phyloP scores from a whole-genome alignment of 306 rosid genomes.

The Potentilla sterilis region DNA sequence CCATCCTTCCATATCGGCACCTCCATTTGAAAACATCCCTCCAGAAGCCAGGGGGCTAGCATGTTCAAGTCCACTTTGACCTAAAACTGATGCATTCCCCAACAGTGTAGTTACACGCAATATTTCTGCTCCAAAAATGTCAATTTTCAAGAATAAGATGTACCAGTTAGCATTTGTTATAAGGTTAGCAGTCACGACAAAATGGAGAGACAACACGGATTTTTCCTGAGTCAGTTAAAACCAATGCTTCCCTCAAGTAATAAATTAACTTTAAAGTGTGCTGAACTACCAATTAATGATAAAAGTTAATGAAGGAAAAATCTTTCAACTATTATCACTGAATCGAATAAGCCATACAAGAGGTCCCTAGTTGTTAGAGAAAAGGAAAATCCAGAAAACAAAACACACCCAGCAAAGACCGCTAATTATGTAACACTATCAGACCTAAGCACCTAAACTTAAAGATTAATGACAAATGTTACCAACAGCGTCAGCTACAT shows the following conservation, averaged over 20 bases:
- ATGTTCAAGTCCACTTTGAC: conserved; percentile 99
- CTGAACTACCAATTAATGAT: conserved; percentile 19
- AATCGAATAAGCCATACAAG: neutral
- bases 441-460: neutral
- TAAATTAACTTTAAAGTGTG: conserved; percentile 41
- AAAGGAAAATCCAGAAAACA: neutral
- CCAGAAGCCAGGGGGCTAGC: conserved; percentile 99
- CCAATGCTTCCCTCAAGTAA: conserved; percentile 47
- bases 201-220: conserved; percentile 73
- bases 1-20: conserved; percentile 89
- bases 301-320: conserved; percentile 1
- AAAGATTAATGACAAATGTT: neutral
- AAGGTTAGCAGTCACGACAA: conserved; percentile 94
- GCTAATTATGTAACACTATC: neutral
- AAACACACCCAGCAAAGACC: conserved; percentile 2
- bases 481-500: neutral
- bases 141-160: conserved; percentile 98
- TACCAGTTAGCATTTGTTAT: conserved; percentile 99
- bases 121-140: conserved; percentile 99
- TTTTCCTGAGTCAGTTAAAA: conserved; percentile 71
- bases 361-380: conserved; percentile 5
- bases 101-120: conserved; percentile 99
- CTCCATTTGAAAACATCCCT: conserved; percentile 91
- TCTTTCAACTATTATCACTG: neutral
- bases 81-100: conserved; percentile 99